A percentile compares a stretch with the other conserved stretches of the same genome.
Evolutionary conservation across 2,329 filamentous ascomycete species (phyloP).

Genomic region (Pseudocercospora macadamiae): DNA sequence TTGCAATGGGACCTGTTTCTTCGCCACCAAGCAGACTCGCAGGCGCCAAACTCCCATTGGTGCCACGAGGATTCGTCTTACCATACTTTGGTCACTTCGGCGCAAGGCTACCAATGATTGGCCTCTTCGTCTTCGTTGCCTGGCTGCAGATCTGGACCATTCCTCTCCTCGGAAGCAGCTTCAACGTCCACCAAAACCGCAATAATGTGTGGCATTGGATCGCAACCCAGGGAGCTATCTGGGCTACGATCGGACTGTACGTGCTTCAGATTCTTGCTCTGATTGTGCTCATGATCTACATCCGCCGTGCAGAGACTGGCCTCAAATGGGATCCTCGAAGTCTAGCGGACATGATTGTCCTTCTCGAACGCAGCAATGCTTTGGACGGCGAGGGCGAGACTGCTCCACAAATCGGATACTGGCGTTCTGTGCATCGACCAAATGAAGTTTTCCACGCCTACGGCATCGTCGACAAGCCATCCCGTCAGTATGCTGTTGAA

Average conservation of each 20-base stretch:
- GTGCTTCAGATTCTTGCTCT: conserved; percentile 64
- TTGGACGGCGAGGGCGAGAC: conserved; percentile 60
- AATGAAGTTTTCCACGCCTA: conserved; percentile 77
- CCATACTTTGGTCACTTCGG: conserved; percentile 70
- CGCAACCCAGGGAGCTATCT: conserved; percentile 74
- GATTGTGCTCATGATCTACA: conserved; percentile 62
- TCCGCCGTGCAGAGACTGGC: conserved; percentile 63
- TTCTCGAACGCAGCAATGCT: conserved; percentile 80
- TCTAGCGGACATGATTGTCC: conserved; percentile 76
- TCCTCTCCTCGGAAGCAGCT: conserved; percentile 77
- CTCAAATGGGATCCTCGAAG: conserved; percentile 84
- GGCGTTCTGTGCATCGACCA: conserved; percentile 68
- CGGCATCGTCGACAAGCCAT: conserved; percentile 63
- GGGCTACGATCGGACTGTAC: conserved; percentile 77
- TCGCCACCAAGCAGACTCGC: conserved; percentile 62
- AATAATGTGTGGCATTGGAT: conserved; percentile 75
- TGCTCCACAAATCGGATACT: conserved; percentile 77
- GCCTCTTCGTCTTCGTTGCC: conserved; percentile 65
- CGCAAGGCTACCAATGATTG: conserved; percentile 68
- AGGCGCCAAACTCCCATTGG: conserved; percentile 66
- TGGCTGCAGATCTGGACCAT: conserved; percentile 82
- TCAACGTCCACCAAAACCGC: conserved; percentile 64
- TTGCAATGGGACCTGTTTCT: conserved; percentile 70
- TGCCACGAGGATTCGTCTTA: conserved; percentile 67
- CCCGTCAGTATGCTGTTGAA: conserved; percentile 54